Conservation (phyloP, 1,139 yeast species). For the Pichia sp. region DNA sequence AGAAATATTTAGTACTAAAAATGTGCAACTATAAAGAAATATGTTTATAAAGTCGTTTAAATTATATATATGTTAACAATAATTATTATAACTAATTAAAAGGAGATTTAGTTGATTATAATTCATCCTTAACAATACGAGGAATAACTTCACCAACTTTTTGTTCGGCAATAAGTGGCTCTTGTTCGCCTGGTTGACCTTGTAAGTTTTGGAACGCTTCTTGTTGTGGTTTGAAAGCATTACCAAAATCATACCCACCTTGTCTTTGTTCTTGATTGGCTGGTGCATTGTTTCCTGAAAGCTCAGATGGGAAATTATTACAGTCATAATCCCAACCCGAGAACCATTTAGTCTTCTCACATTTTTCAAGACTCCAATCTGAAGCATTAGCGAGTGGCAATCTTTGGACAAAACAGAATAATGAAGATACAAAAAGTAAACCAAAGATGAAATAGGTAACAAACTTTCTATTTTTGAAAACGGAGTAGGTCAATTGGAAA, state of each 20-base stretch:
- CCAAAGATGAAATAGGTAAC: conserved; percentile 41
- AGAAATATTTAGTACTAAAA: background rate
- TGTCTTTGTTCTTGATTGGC: conserved; percentile 10
- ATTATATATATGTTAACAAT: background rate
- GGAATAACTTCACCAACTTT: background rate
- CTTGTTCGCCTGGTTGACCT: background rate
- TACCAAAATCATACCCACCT: conserved; percentile 20
- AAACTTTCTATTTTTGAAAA: conserved; percentile 39
- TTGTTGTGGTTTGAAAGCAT: conserved; percentile 18
- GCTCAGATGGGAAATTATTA: conserved; percentile 40
- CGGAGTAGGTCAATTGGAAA: conserved; percentile 59
- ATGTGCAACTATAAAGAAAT: background rate
- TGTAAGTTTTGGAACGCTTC: conserved; percentile 1
- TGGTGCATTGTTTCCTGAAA: conserved; percentile 7
- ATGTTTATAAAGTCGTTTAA: background rate
- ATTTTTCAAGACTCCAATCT: conserved; percentile 71
- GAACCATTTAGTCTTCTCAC: conserved; percentile 56
- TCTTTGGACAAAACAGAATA: conserved; percentile 54
- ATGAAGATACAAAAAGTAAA: conserved; percentile 43
- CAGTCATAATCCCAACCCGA: conserved; percentile 86
- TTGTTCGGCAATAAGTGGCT: background rate
- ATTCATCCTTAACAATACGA: conserved; percentile 12
- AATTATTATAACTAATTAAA: background rate
- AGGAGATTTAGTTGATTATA: conserved; percentile 1
- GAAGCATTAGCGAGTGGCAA: conserved; percentile 73